Base-by-base conservation (phyloP, 371 early-diverging fungal genomes). In the Mortierella sp. region DNA sequence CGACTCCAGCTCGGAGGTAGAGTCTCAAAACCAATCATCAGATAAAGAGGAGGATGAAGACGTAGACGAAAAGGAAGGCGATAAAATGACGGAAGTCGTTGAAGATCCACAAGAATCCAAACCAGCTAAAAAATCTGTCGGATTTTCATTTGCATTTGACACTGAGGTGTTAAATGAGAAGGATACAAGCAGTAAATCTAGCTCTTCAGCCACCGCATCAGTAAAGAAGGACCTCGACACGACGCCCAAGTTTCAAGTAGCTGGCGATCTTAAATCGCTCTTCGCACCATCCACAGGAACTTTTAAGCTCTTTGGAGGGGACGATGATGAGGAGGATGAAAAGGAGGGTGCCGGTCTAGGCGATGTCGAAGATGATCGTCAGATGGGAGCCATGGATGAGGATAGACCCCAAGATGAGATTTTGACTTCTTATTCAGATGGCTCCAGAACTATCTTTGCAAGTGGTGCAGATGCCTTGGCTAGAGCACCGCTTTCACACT, bases 241-340 rank as follows among this genome's bases (percentile, higher is more conserved):
- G 26, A 62, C 70, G 13, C 43, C 66, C 13, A 54, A 70, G 58
- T 79, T 73, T 60, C 70, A 79, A 26, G 74, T 79, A 3, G 54
- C 79, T 4, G 37, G 70, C 0, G 70, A 90, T 56, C 70, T 90
- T 55, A 90, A 89, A 66, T 89, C 90, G 17, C 79, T 90, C 31
- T 90, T 90, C 72, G 86, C 87, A 4, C 86, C 80, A 23, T 60
- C 84, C 15, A 81, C 79, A 34, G 83, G 76, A 28, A 76, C 85
- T 6, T 90, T 90, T 61, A 88, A 85, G 42, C 43, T 90, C 32
- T 90, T 90, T 82, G 90, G 89, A 40, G 85, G 71, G 10, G 85
- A 83, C 34, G 77, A 78, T 22, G 79, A 79, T 0, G 72, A 71
- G 0, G 73, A 78, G 0, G 77, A 70, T 17, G 77, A 82, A 23